These are phyloP conservation scores for Onygena corvina DNA, from an alignment of 2,329 filamentous ascomycete genomes.

Conservation along the genomic window DNA sequence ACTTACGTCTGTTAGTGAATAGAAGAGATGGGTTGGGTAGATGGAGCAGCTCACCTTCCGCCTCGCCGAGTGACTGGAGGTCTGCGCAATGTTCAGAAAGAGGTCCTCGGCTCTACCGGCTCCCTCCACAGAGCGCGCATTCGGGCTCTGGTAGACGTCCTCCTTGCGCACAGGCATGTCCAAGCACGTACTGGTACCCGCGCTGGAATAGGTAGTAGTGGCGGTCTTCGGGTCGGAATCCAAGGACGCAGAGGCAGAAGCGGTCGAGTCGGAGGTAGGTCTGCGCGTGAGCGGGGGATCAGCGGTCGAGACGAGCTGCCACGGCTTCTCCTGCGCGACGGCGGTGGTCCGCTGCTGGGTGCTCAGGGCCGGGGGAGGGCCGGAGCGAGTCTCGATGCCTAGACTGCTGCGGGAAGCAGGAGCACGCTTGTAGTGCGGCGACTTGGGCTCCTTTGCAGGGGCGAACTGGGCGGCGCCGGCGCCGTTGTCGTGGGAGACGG, in stretches of 20 bases:
- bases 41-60: conserved; percentile 14
- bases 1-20: conserved; percentile 18
- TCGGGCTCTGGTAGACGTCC: background rate
- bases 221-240: conserved; percentile 10
- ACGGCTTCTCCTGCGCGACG: conserved; percentile 26
- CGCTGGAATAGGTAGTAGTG: conserved; percentile 6
- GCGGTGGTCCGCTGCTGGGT: conserved; percentile 30
- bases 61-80: conserved; percentile 30
- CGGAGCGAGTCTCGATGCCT: conserved; percentile 40
- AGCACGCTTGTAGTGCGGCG: conserved; percentile 25
- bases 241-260: conserved; percentile 9
- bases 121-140: conserved; percentile 11
- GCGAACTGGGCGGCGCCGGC: conserved; percentile 1
- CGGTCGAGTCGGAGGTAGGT: conserved; percentile 16
- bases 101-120: conserved; percentile 31
- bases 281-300: conserved; percentile 15
- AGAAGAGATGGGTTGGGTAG: background rate
- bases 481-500: background rate
- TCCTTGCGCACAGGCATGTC: background rate
- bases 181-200: background rate
- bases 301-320: conserved; percentile 20
- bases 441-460: conserved; percentile 12
- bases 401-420: conserved; percentile 39
- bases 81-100: conserved; percentile 37
- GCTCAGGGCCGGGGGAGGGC: conserved; percentile 41